These are phyloP conservation scores for Penicillium riverlandense DNA, from an alignment of 495 filamentous ascomycete species.

Conservation along the genomic window DNA sequence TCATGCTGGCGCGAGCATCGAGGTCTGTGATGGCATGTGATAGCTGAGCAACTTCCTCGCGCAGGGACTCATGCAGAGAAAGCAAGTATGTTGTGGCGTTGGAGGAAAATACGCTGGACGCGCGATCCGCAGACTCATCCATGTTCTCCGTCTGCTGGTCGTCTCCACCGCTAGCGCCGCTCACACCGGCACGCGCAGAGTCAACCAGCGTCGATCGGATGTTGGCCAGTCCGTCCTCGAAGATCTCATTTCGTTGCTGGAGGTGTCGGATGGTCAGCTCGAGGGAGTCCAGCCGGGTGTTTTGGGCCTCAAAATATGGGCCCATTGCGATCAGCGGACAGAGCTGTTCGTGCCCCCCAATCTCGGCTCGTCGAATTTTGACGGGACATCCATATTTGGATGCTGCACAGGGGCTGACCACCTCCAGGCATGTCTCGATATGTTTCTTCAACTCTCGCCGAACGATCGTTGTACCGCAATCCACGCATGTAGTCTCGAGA, in stretches of 20 bases:
- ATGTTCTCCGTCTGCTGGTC: neutral
- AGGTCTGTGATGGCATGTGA: slow-evolving; percentile 52
- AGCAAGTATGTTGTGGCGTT: slow-evolving; percentile 53
- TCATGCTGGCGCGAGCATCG: slow-evolving; percentile 60
- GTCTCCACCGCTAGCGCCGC: neutral
- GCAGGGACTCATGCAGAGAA: slow-evolving; percentile 60
- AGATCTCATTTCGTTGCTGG: slow-evolving; percentile 50
- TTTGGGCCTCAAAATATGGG: slow-evolving; percentile 52
- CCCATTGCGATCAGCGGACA: slow-evolving; percentile 54
- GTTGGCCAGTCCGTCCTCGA: slow-evolving; percentile 46
- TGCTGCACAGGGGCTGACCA: slow-evolving; percentile 46
- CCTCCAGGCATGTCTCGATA: slow-evolving; percentile 44
- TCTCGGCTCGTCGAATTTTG: slow-evolving; percentile 39
- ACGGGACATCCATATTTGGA: slow-evolving; percentile 50
- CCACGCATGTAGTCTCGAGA: slow-evolving; percentile 40
- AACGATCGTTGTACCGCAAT: slow-evolving; percentile 44
- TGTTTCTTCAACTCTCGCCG: slow-evolving; percentile 44
- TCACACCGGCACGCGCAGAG: slow-evolving; percentile 15
- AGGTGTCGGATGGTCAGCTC: slow-evolving; percentile 51
- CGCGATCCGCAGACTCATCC: slow-evolving; percentile 11
- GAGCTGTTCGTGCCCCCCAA: slow-evolving; percentile 42
- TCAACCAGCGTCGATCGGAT: slow-evolving; percentile 38
- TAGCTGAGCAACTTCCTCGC: slow-evolving; percentile 54
- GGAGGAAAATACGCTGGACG: slow-evolving; percentile 22
- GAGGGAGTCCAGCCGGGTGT: slow-evolving; percentile 46